Evolutionary conservation across 1,284 basidiomycete genomes (phyloP), one percentile per base, ranked within the genome.

Genomic region (Apiotrichum mycotoxinovorans): DNA sequence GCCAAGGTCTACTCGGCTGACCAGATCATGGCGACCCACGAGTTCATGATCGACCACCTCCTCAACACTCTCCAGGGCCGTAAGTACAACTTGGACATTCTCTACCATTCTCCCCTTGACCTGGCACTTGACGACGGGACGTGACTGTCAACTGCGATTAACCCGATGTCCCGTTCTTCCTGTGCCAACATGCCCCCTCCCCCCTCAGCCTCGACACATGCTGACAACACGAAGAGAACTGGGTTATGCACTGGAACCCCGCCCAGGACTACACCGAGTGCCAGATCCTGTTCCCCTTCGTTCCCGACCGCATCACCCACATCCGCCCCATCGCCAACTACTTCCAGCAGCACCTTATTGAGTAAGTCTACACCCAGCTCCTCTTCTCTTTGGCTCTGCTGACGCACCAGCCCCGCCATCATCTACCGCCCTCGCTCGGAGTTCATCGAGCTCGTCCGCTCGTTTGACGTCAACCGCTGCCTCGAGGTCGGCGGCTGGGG

Each of bases 161-260:
- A 18, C 37, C 8, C 17, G 37, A 38, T 38, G 3, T 18, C 4
- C 37, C 15, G 8, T 38, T 18, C 37, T n/a, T 3, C n/a, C 37
- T n/a, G 17, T n/a, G n/a, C n/a, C n/a, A n/a, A 14, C 37, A 11
- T 38, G 8, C 37, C 37, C 8, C 37, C 17, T 8, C 4, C 37
- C 30, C 12, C 30, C 30, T 30, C 30, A n/a, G 30, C 30, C 30
- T 30, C 30, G 30, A 30, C 30, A 30, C 7, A 30, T 30, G 41
- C n/a, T 23, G 12, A 23, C 25, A 27, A 23, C 43, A 44, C 5
- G 14, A 34, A 48, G 46, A 48, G 46, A 48, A 48, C 34, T 48
- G 46, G 46, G 27, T 35, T 23, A 27, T 48, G n/a, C 46, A 48
- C 46, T 48, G 46, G 46, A 48, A 35, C 34, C 46, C 46, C 46